These are phyloP conservation scores for Hylodesmum podocarpum DNA, from an alignment of 306 rosid genomes.

Conservation along the genomic window DNA sequence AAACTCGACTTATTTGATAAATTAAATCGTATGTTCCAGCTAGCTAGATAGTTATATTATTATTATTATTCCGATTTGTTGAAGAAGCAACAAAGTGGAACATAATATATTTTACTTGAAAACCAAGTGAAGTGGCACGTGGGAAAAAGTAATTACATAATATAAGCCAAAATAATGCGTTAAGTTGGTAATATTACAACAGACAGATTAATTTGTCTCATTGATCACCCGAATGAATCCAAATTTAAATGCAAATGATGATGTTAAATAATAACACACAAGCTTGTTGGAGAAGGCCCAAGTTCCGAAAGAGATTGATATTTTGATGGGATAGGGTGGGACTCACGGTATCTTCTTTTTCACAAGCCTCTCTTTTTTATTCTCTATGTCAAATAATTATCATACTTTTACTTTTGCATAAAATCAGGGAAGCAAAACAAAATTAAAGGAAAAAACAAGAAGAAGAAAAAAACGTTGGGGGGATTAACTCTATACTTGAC, in stretches of 20 bases:
- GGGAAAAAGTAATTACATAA: not conserved
- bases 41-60: not conserved
- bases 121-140: not conserved
- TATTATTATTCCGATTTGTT: no score
- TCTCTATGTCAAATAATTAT: no score
- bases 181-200: not conserved
- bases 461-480: constrained; percentile 32
- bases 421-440: constrained; percentile 12
- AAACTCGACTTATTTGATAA: not conserved
- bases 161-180: not conserved
- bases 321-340: constrained; percentile 49
- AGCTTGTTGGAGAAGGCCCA: constrained; percentile 67
- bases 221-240: not conserved
- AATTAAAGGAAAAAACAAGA: not conserved
- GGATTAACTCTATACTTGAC: constrained; percentile 30
- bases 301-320: constrained; percentile 86
- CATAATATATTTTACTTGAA: not conserved
- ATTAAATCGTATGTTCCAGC: not conserved
- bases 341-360: constrained; percentile 51
- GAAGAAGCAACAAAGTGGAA: not conserved
- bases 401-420: constrained; percentile 23
- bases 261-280: constrained; percentile 2
- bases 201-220: not conserved
- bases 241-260: constrained; percentile 26
- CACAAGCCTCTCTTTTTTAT: constrained; percentile 26